A percentile compares a stretch with the other conserved stretches of the same genome.
Conservation (phyloP, 1,284 basidiomycete species). For the Fistulina hepatica region DNA sequence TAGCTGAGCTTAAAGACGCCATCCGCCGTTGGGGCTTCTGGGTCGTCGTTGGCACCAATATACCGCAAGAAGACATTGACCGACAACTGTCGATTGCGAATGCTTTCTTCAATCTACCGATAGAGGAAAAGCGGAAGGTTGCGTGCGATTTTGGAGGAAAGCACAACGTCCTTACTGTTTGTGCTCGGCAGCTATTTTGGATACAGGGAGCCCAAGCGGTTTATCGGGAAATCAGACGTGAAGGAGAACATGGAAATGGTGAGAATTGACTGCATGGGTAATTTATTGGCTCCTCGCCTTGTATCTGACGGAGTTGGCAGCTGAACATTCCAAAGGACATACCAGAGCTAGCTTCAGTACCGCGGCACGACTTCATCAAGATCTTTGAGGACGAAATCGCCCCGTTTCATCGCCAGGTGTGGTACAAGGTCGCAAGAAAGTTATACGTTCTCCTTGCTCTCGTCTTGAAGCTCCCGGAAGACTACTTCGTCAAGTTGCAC, state of each 20-base stretch:
- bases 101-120: slow-evolving; percentile 18
- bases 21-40: slow-evolving; percentile 19
- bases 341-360: slow-evolving; percentile 13
- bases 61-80: slow-evolving; percentile 17
- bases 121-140: slow-evolving; percentile 20
- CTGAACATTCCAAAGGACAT: slow-evolving; percentile 20
- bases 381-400: slow-evolving; percentile 16
- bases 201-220: slow-evolving; percentile 17
- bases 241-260: slow-evolving; percentile 22
- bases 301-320: slow-evolving; percentile 8
- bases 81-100: slow-evolving; percentile 20
- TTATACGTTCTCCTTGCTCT: slow-evolving; percentile 20
- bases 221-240: slow-evolving; percentile 16
- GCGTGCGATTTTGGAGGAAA: slow-evolving; percentile 17
- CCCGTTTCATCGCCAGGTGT: slow-evolving; percentile 17
- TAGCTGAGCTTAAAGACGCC: slow-evolving; percentile 14
- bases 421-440: slow-evolving; percentile 16
- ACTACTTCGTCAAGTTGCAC: slow-evolving; percentile 20
- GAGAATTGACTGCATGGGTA: slow-evolving; percentile 1
- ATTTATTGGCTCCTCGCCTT: too few relatives aligned
- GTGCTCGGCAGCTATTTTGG: slow-evolving; percentile 17
- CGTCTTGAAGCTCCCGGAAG: slow-evolving; percentile 20
- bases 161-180: slow-evolving; percentile 10
- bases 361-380: slow-evolving; percentile 16
- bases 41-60: slow-evolving; percentile 17